Percentiles rank a stretch among this genome's conserved stretches.
Evolutionary conservation across 2,329 filamentous ascomycete genomes (phyloP).

Genomic region (Diaporthe humulicola): DNA sequence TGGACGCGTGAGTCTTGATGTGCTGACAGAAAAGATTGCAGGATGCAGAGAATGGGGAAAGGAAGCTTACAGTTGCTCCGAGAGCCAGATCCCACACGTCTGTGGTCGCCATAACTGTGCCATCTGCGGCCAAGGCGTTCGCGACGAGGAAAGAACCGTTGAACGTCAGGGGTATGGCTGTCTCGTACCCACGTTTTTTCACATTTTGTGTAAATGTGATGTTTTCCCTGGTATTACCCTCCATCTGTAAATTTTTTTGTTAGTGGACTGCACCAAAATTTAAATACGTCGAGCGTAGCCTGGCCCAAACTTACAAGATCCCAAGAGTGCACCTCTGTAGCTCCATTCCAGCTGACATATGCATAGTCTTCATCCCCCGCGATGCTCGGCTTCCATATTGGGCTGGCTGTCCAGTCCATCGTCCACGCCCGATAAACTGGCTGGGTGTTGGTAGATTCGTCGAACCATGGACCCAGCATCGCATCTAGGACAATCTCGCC

Average conservation of each 20-base stretch:
- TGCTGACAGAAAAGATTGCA: neutral
- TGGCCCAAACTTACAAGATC: constrained; percentile 35
- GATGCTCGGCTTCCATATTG: constrained; percentile 43
- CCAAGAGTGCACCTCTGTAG: constrained; percentile 47
- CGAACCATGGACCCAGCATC: constrained; percentile 51
- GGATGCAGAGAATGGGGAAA: neutral
- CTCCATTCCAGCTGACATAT: constrained; percentile 51
- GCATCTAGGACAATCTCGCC: constrained; percentile 57
- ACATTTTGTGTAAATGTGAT: constrained; percentile 37
- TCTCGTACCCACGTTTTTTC: constrained; percentile 38
- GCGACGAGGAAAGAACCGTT: constrained; percentile 31
- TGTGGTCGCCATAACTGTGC: constrained; percentile 35
- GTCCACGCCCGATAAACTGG: constrained; percentile 43
- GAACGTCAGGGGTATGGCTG: constrained; percentile 37
- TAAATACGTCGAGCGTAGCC: neutral
- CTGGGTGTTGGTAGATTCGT: constrained; percentile 28
- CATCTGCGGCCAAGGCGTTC: constrained; percentile 37
- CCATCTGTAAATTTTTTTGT: constrained; percentile 30
- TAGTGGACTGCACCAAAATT: neutral
- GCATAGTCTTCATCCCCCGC: constrained; percentile 39
- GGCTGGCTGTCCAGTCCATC: constrained; percentile 45
- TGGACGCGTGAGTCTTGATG: neutral
- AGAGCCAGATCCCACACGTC: constrained; percentile 39
- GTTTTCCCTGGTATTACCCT: constrained; percentile 32
- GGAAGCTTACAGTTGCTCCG: constrained; percentile 36